These are phyloP conservation scores for Microsporum audouinii DNA, from an alignment of 2,329 filamentous ascomycete genomes.

Conservation along the genomic window DNA sequence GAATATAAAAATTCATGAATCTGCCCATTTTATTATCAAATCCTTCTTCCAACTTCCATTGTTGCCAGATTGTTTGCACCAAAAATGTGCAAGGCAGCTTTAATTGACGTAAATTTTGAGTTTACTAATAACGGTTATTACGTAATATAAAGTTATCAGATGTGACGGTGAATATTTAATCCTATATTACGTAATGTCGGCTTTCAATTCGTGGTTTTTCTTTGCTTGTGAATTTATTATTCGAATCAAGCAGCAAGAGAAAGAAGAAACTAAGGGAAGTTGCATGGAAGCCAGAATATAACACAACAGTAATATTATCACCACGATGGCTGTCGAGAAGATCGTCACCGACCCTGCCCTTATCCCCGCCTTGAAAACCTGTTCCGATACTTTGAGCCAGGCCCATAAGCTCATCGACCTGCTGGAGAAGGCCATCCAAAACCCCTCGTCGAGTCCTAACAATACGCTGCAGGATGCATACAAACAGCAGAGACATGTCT, in stretches of 20 bases:
- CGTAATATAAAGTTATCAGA: too few species aligned
- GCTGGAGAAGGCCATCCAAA: slow-evolving; percentile 41
- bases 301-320: not conserved
- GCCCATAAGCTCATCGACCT: slow-evolving; percentile 40
- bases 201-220: not conserved
- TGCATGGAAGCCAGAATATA: not conserved
- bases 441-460: slow-evolving; percentile 34
- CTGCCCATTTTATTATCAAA: too few species aligned
- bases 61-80: too few species aligned
- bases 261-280: not conserved
- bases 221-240: not conserved
- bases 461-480: slow-evolving; percentile 49
- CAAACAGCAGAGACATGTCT: slow-evolving; percentile 67
- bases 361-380: slow-evolving; percentile 57
- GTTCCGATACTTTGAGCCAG: slow-evolving; percentile 61
- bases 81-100: too few species aligned
- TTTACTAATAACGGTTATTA: too few species aligned
- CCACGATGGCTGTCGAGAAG: slow-evolving; percentile 43
- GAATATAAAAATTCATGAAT: too few species aligned
- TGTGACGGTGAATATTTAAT: too few species aligned
- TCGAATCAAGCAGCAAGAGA: not conserved
- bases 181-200: not conserved
- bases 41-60: too few species aligned
- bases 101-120: too few species aligned
- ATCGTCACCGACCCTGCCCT: slow-evolving; percentile 57